phyloP scores from a whole-genome alignment of 2,329 filamentous ascomycete genomes.

The Penicillium sp. region DNA sequence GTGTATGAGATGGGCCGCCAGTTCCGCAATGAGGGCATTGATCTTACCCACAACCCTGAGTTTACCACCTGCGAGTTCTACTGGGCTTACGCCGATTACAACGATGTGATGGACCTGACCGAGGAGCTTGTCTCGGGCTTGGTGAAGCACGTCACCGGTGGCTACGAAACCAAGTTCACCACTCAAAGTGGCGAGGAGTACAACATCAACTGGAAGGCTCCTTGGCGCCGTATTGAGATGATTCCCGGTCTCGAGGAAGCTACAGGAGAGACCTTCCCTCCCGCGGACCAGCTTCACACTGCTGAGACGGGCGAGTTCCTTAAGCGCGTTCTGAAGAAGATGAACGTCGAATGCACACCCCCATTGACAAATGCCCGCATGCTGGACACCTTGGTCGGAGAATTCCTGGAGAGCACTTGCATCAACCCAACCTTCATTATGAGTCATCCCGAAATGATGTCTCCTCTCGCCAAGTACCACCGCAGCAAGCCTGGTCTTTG shows the following conservation, averaged over 20 bases:
- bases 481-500: constrained; percentile 75
- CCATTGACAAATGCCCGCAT: constrained; percentile 92
- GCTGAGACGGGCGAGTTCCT: constrained; percentile 85
- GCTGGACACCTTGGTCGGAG: constrained; percentile 89
- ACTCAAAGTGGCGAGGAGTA: constrained; percentile 81
- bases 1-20: constrained; percentile 95
- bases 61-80: constrained; percentile 99
- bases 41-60: constrained; percentile 94
- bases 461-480: constrained; percentile 92
- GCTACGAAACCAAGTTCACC: constrained; percentile 78
- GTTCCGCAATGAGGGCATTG: constrained; percentile 89
- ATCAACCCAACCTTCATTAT: constrained; percentile 89
- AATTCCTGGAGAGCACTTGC: constrained; percentile 91
- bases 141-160: constrained; percentile 81
- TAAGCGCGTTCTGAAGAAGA: constrained; percentile 75
- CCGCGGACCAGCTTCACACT: constrained; percentile 83
- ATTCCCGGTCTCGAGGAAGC: constrained; percentile 86
- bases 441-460: constrained; percentile 84
- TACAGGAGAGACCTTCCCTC: constrained; percentile 88
- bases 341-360: constrained; percentile 80
- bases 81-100: constrained; percentile 84
- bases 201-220: constrained; percentile 91
- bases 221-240: constrained; percentile 94
- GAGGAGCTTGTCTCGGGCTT: constrained; percentile 88
- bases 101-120: constrained; percentile 84